Evolutionary conservation across 352 stramenopile species (phyloP).

Genomic region (Globisporangium paroecandrum): DNA sequence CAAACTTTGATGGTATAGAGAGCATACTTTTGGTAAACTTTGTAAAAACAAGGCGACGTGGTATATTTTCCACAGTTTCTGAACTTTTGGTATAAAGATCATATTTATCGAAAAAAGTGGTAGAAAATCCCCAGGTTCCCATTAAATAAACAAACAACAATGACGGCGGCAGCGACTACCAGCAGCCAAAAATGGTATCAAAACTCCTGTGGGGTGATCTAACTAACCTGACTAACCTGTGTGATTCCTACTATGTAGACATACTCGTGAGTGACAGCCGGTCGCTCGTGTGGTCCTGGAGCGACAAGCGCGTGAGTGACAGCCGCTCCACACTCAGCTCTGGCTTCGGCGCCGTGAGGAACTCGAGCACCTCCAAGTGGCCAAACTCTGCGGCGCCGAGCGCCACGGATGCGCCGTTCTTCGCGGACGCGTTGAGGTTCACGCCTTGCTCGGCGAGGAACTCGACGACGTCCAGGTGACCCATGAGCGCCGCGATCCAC

Average conservation of each 20-base stretch:
- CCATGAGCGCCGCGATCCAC: constrained; percentile 35
- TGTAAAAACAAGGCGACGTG: too few species aligned
- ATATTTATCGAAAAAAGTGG: too few species aligned
- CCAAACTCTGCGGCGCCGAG: constrained; percentile 31
- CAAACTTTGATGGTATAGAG: too few species aligned
- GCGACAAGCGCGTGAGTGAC: constrained; percentile 18
- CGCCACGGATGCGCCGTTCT: constrained; percentile 23
- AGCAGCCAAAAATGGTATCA: neutral
- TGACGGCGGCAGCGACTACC: too few species aligned
- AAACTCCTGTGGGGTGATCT: neutral
- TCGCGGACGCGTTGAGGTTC: constrained; percentile 18
- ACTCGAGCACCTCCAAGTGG: constrained; percentile 33
- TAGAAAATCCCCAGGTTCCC: too few species aligned
- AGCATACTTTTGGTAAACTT: too few species aligned
- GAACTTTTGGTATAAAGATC: too few species aligned
- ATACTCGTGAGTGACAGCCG: neutral
- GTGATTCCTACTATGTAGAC: neutral
- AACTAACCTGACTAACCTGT: neutral
- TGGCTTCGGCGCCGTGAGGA: constrained; percentile 27
- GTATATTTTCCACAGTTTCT: too few species aligned
- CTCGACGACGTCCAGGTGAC: constrained; percentile 30
- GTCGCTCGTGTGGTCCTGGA: constrained; percentile 15
- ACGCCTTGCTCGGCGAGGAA: constrained; percentile 34
- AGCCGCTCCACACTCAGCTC: constrained; percentile 2
- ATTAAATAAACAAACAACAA: neutral